phyloP scores from a whole-genome alignment of 2,329 filamentous ascomycete genomes.

The Tympanopsis confertula region DNA sequence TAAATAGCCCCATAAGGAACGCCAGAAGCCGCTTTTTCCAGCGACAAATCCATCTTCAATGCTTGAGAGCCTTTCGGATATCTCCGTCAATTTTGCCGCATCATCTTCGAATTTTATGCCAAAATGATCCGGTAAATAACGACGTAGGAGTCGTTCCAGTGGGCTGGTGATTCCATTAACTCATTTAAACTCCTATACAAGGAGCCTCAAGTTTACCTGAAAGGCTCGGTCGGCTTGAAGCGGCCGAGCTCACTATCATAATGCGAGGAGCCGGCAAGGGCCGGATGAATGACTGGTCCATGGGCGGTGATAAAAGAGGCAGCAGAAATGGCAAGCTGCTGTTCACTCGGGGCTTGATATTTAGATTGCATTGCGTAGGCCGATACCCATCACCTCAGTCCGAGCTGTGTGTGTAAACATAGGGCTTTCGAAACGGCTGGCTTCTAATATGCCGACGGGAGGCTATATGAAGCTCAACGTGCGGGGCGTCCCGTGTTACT shows the following conservation, averaged over 20 bases:
- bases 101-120: not conserved
- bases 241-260: not conserved
- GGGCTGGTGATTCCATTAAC: not conserved
- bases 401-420: too few species aligned
- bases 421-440: too few species aligned
- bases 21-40: not conserved
- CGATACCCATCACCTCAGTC: too few species aligned
- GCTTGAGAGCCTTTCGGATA: not conserved
- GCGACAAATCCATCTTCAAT: not conserved
- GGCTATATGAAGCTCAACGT: too few species aligned
- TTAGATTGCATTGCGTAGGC: too few species aligned
- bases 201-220: not conserved
- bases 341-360: too few species aligned
- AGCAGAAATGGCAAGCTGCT: too few species aligned
- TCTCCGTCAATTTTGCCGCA: not conserved
- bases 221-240: not conserved
- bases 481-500: too few species aligned
- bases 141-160: not conserved
- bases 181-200: not conserved
- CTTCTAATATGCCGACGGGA: too few species aligned
- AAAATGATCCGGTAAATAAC: not conserved
- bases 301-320: not conserved
- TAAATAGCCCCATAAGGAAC: slow-evolving; percentile 1
- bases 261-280: not conserved
- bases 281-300: not conserved